Conservation (phyloP, 2,329 filamentous ascomycete genomes). For the Claviceps capensis region DNA sequence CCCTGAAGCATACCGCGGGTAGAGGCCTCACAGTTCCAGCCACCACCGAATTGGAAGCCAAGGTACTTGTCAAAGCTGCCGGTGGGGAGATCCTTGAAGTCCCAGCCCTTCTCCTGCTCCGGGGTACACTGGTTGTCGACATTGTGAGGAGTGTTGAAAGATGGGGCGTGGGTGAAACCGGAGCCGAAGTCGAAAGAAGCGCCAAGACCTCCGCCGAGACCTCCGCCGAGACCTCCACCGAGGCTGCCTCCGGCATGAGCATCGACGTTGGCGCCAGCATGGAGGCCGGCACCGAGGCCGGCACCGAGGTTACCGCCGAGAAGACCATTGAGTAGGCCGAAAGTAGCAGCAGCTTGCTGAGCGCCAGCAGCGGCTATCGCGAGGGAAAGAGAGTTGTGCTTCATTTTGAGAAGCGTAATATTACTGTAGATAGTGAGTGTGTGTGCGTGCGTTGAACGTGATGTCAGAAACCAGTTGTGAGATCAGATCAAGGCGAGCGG, state of each 20-base stretch:
- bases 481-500: slow-evolving; percentile 13
- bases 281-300: background rate
- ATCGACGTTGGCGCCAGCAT: background rate
- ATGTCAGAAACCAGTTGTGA: slow-evolving; percentile 11
- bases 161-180: slow-evolving; percentile 18
- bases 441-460: background rate
- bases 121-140: slow-evolving; percentile 63
- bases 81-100: slow-evolving; percentile 50
- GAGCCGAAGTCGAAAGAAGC: background rate
- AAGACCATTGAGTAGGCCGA: background rate
- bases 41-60: slow-evolving; percentile 57
- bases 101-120: slow-evolving; percentile 56
- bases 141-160: slow-evolving; percentile 57
- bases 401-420: slow-evolving; percentile 28
- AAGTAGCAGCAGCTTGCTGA: slow-evolving; percentile 34
- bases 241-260: background rate
- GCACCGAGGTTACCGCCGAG: slow-evolving; percentile 5
- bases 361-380: slow-evolving; percentile 37
- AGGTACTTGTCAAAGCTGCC: slow-evolving; percentile 54
- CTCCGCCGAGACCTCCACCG: background rate
- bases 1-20: slow-evolving; percentile 45
- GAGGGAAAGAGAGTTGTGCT: slow-evolving; percentile 31
- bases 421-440: slow-evolving; percentile 7
- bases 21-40: slow-evolving; percentile 52
- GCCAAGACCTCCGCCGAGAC: background rate